phyloP scores from a whole-genome alignment of 805 yeast species.

The Candida gorgasii region DNA sequence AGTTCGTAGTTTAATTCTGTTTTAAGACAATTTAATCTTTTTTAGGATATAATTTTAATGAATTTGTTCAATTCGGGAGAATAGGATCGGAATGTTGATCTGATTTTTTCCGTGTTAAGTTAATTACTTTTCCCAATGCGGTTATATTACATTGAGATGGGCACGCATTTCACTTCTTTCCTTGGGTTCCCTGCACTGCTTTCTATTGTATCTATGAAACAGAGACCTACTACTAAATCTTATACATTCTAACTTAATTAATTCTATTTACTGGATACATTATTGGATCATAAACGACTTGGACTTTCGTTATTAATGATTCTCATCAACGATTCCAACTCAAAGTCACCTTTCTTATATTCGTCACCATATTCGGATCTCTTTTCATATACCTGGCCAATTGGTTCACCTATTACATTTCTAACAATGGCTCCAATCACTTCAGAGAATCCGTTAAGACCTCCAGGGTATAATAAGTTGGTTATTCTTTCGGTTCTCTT shows the following conservation, averaged over 20 bases:
- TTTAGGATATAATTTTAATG: too few relatives aligned
- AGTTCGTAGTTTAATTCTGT: too few relatives aligned
- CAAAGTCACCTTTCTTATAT: background rate
- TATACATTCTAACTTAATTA: too few relatives aligned
- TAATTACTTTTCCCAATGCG: background rate
- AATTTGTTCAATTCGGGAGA: too few relatives aligned
- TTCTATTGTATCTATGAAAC: too few relatives aligned
- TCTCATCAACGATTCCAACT: background rate
- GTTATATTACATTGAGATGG: background rate
- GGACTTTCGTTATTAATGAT: background rate
- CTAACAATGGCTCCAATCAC: background rate
- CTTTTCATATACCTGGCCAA: constrained; percentile 2
- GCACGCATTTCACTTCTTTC: background rate
- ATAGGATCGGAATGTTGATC: too few relatives aligned
- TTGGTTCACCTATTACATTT: background rate
- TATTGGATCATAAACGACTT: too few relatives aligned
- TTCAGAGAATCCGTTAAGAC: background rate
- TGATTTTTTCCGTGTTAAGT: background rate
- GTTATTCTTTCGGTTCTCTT: constrained; percentile 6
- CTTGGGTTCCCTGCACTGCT: background rate
- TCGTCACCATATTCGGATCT: background rate
- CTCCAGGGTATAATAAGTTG: constrained; percentile 14
- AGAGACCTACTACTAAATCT: too few relatives aligned
- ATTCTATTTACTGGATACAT: too few relatives aligned
- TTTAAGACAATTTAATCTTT: too few relatives aligned